A percentile compares a stretch with the other conserved stretches of the same genome.
Conservation (phyloP, 1,284 basidiomycete species). For the Sphagnurus paluster region DNA sequence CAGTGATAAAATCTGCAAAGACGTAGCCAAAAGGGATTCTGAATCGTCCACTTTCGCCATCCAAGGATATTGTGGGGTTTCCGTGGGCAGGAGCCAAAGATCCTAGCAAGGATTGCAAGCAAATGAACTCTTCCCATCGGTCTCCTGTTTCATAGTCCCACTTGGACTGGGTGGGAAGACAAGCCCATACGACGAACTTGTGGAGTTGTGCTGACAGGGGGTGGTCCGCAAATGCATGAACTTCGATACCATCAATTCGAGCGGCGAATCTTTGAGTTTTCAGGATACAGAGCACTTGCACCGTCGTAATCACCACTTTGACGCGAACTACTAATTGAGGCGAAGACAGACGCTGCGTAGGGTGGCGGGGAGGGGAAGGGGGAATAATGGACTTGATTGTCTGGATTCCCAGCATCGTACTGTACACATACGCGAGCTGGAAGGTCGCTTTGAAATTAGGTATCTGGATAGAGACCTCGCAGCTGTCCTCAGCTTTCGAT, state of each 20-base stretch:
- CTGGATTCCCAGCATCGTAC: constrained; percentile 64
- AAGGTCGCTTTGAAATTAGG: constrained; percentile 47
- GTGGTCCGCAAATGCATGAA: constrained; percentile 21
- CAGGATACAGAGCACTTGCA: constrained; percentile 50
- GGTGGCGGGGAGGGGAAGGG: constrained; percentile 18
- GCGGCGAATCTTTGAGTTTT: constrained; percentile 48
- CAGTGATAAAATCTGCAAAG: constrained; percentile 72
- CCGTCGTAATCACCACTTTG: constrained; percentile 35
- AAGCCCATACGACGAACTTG: constrained; percentile 47
- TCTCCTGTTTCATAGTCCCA: constrained; percentile 34
- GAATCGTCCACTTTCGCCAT: constrained; percentile 68
- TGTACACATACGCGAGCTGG: constrained; percentile 76
- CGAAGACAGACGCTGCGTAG: constrained; percentile 10
- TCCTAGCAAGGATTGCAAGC: constrained; percentile 63
- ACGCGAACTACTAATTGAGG: constrained; percentile 26
- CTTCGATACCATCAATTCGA: constrained; percentile 45
- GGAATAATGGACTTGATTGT: constrained; percentile 50
- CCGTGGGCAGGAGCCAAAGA: constrained; percentile 32
- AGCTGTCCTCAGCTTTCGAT: constrained; percentile 30
- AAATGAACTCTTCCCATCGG: constrained; percentile 81
- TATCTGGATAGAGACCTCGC: constrained; percentile 40
- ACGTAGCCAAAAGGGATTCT: constrained; percentile 82
- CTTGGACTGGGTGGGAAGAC: constrained; percentile 30
- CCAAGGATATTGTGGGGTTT: constrained; percentile 45
- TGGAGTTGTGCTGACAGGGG: constrained; percentile 36